Percentiles rank a stretch among this genome's conserved stretches.
phyloP scores from a whole-genome alignment of 2,329 filamentous ascomycete species.

The Aspergillus felis region DNA sequence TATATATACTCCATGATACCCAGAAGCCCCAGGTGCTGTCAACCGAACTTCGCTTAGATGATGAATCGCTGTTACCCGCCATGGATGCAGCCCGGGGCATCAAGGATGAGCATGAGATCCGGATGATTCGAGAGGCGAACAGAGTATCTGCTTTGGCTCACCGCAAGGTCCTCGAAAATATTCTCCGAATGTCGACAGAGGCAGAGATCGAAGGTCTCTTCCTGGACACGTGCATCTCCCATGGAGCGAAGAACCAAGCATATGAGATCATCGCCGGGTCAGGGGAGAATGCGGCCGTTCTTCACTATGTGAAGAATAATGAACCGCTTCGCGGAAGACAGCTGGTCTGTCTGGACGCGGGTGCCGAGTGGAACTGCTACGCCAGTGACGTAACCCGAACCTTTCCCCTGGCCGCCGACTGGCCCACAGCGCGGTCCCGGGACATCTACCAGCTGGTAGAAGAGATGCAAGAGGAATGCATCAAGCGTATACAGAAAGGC shows the following conservation, averaged over 20 bases:
- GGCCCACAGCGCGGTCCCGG: conserved; percentile 59
- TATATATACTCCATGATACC: conserved; percentile 37
- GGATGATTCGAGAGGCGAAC: conserved; percentile 69
- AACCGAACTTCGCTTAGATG: conserved; percentile 22
- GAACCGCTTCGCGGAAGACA: conserved; percentile 66
- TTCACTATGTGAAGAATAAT: conserved; percentile 84
- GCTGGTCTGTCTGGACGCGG: conserved; percentile 80
- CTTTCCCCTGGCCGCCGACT: conserved; percentile 71
- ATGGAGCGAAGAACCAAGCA: conserved; percentile 75
- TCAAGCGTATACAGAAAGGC: conserved; percentile 67
- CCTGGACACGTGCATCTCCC: conserved; percentile 68
- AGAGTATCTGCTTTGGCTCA: conserved; percentile 65
- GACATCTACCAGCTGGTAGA: conserved; percentile 80
- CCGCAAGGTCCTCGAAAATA: conserved; percentile 57
- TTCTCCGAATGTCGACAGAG: conserved; percentile 68
- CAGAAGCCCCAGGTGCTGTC: conserved; percentile 28
- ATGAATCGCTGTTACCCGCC: conserved; percentile 40
- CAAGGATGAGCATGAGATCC: conserved; percentile 73
- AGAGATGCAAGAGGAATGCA: conserved; percentile 79
- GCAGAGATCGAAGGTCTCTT: conserved; percentile 79
- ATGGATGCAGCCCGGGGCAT: conserved; percentile 66
- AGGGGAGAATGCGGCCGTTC: conserved; percentile 73
- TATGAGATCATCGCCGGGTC: conserved; percentile 83
- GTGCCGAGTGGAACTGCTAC: conserved; percentile 71
- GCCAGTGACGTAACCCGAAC: conserved; percentile 75